Conservation (phyloP, 2,329 filamentous ascomycete genomes). For the Colletotrichum paranaense region DNA sequence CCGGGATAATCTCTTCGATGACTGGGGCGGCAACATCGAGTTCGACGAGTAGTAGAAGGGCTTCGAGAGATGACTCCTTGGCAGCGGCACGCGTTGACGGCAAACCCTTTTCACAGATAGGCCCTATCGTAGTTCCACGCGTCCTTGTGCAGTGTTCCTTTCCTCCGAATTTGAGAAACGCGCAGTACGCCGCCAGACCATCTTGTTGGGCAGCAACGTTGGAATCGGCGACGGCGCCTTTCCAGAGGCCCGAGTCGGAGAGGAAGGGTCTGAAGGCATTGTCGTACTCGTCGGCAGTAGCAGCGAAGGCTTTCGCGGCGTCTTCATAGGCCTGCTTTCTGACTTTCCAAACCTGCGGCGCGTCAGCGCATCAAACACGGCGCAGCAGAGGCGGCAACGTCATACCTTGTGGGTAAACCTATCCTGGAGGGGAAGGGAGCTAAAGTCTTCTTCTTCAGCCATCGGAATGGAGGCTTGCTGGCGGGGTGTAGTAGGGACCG, state of each 20-base stretch:
- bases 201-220: conserved; percentile 98
- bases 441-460: conserved; percentile 90
- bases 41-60: conserved; percentile 88
- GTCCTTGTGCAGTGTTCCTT: conserved; percentile 83
- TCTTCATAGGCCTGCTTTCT: conserved; percentile 96
- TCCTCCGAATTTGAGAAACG: conserved; percentile 92
- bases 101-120: conserved; percentile 92
- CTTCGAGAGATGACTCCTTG: conserved; percentile 88
- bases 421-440: conserved; percentile 80
- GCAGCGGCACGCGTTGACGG: conserved; percentile 88
- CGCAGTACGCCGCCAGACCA: conserved; percentile 86
- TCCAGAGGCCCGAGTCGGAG: conserved; percentile 88
- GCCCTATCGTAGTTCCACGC: conserved; percentile 76
- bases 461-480: conserved; percentile 55
- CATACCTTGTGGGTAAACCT: conserved; percentile 84
- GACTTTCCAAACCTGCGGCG: conserved; percentile 87
- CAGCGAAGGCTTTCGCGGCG: conserved; percentile 86
- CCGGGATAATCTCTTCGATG: conserved; percentile 89
- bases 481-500: neutral
- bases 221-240: conserved; percentile 90
- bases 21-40: conserved; percentile 87
- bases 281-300: conserved; percentile 85
- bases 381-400: neutral
- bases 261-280: conserved; percentile 89
- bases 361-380: conserved; percentile 26